Evolutionary conservation across 164 flowering plant genomes (phyloP).

Genomic region (Cinnamomum chago): DNA sequence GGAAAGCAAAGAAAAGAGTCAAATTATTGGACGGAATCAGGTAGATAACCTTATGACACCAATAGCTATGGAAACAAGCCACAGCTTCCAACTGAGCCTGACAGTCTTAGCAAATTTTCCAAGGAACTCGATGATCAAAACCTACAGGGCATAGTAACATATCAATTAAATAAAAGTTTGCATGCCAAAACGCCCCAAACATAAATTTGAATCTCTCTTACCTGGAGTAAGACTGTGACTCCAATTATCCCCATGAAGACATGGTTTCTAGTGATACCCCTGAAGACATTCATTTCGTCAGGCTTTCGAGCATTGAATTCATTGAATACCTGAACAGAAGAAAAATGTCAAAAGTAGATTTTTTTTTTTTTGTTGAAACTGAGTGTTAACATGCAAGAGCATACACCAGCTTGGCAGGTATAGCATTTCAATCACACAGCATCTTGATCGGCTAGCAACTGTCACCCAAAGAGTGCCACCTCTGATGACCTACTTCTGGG

Average conservation of each 20-base stretch:
- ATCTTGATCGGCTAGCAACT: neutral
- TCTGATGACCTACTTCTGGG: neutral
- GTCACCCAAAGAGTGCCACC: neutral
- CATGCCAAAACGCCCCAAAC: too few relatives aligned
- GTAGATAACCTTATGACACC: conserved; percentile 58
- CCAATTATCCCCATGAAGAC: conserved; percentile 72
- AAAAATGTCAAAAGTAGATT: neutral
- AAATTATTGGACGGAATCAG: neutral
- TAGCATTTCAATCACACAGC: neutral
- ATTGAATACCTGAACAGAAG: conserved; percentile 58
- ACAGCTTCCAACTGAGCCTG: conserved; percentile 57
- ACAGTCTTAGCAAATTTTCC: conserved; percentile 74
- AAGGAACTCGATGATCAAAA: conserved; percentile 64
- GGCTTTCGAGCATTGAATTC: conserved; percentile 96
- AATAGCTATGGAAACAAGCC: conserved; percentile 66
- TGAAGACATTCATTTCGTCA: conserved; percentile 69
- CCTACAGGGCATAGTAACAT: conserved; percentile 23
- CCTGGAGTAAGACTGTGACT: conserved; percentile 75
- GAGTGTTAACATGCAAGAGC: neutral
- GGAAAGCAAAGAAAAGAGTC: neutral
- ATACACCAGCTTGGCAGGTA: neutral
- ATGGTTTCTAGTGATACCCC: conserved; percentile 63
- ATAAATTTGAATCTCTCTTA: conserved; percentile 7
- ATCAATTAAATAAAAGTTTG: neutral
- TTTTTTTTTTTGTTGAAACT: neutral